A percentile compares a stretch with the other conserved stretches of the same genome.
Evolutionary conservation across 129 eudicot species (phyloP).

Genomic region (Saposhnikovia divaricata): DNA sequence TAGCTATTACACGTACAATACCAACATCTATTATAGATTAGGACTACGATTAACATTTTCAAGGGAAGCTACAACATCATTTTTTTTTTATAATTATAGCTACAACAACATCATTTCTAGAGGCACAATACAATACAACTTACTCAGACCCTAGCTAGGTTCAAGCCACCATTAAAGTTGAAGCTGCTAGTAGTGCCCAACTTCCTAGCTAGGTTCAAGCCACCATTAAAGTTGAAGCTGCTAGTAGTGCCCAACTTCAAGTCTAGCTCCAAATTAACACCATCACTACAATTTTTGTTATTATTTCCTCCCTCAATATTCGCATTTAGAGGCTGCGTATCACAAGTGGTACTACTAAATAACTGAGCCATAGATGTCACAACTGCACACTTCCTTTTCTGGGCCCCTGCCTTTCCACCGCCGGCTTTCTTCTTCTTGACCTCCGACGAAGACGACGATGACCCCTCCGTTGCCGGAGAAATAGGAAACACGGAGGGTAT

Average conservation of each 20-base stretch:
- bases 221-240: slow-evolving; percentile 1
- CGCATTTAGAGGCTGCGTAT: not conserved
- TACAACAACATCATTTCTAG: not conserved
- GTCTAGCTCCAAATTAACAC: slow-evolving; percentile 21
- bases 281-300: not conserved
- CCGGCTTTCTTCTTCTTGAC: slow-evolving; percentile 20
- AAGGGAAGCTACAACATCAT: not conserved
- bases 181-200: not conserved
- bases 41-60: not conserved
- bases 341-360: slow-evolving; percentile 23
- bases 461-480: slow-evolving; percentile 12
- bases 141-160: not conserved
- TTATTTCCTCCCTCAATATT: not conserved
- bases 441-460: slow-evolving; percentile 25
- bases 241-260: slow-evolving; percentile 17
- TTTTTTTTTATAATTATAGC: not conserved
- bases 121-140: not conserved
- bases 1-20: not conserved
- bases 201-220: slow-evolving; percentile 24
- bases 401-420: slow-evolving; percentile 3
- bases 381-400: slow-evolving; percentile 26
- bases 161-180: slow-evolving; percentile 10
- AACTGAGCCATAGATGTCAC: slow-evolving; percentile 60
- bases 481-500: slow-evolving; percentile 55
- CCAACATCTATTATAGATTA: too few species aligned